Evolutionary conservation across 257 asterid genomes (phyloP), one percentile per base, ranked within the genome.

Genomic region (Ehretia macrophylla): DNA sequence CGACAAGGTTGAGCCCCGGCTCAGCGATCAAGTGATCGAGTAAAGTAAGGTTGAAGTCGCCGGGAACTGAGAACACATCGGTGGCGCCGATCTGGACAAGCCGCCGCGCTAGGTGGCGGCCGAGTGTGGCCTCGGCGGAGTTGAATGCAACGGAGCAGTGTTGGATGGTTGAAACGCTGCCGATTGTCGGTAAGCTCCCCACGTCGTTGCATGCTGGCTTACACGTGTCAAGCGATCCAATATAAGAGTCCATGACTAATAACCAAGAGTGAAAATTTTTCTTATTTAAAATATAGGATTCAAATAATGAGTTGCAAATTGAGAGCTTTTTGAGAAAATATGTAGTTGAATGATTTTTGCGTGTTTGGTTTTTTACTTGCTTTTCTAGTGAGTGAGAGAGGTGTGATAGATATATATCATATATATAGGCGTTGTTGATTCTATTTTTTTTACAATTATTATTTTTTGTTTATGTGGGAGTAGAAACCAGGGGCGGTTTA

Each of bases 31-130:
- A 86, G 19, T 80, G 84, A 54, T 88, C 95, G 22, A 88, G 88
- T 47, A 88, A 81, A 49, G 90, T 85, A 48, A 85, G 66, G 63
- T 85, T 82, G 66, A 83, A 85, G 64, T 85, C 95, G 0, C 96
- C 96, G 39, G 95, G 87, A 46, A 88, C 96, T 14, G 93, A 71
- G 81, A 85, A 85, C 14, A 83, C 88, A 27, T 85, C 88, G 1
- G 16, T 76, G 35, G 72, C 85, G 52, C 94, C 94, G 71, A 83
- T 59, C 71, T 86, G 84, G 14, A 88, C 94, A 3, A 88, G 83
- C n/a, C 97, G 90, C 75, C 95, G 91, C 1, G 97, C 95, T 17
- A 88, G 55, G 70, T 88, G 94, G 69, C 94, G 87, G 63, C 97
- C 95, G 46, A 88, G 84, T 11, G 95, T 88, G 35, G 92, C 71